phyloP scores from a whole-genome alignment of 805 yeast species.

The Candida awuae region DNA sequence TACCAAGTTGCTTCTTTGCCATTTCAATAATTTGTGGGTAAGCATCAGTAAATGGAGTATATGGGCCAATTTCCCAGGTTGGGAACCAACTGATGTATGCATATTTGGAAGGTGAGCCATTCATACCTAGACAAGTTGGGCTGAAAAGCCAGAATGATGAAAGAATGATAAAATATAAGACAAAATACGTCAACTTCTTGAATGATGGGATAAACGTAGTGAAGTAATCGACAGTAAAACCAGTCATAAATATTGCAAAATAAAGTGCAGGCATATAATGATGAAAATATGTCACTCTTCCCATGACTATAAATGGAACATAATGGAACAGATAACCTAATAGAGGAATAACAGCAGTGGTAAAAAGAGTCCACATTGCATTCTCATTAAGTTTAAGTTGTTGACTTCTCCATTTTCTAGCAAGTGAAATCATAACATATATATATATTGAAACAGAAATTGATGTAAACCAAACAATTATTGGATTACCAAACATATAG shows the following conservation, averaged over 20 bases:
- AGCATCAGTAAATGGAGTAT: slow-evolving; percentile 5
- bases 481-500: slow-evolving; percentile 61
- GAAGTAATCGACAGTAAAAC: slow-evolving; percentile 44
- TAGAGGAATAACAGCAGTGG: slow-evolving; percentile 74
- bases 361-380: slow-evolving; percentile 24
- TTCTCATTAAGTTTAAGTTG: slow-evolving; percentile 29
- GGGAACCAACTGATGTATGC: slow-evolving; percentile 41
- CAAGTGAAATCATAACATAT: slow-evolving; percentile 19
- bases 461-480: slow-evolving; percentile 55
- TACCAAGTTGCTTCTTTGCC: background rate
- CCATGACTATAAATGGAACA: slow-evolving; percentile 71
- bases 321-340: slow-evolving; percentile 76
- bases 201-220: slow-evolving; percentile 23
- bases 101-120: slow-evolving; percentile 35
- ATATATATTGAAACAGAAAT: slow-evolving; percentile 37
- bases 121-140: slow-evolving; percentile 63
- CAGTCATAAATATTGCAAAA: slow-evolving; percentile 56
- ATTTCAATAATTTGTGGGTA: background rate
- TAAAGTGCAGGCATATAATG: slow-evolving; percentile 81
- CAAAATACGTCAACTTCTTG: slow-evolving; percentile 30
- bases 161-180: slow-evolving; percentile 36
- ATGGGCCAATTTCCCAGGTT: slow-evolving; percentile 31
- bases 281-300: slow-evolving; percentile 79
- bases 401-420: slow-evolving; percentile 54
- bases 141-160: slow-evolving; percentile 53